Evolutionary conservation across 116 monocot species (phyloP), one percentile per base, ranked within the genome.

Genomic region (Cymodocea nodosa): DNA sequence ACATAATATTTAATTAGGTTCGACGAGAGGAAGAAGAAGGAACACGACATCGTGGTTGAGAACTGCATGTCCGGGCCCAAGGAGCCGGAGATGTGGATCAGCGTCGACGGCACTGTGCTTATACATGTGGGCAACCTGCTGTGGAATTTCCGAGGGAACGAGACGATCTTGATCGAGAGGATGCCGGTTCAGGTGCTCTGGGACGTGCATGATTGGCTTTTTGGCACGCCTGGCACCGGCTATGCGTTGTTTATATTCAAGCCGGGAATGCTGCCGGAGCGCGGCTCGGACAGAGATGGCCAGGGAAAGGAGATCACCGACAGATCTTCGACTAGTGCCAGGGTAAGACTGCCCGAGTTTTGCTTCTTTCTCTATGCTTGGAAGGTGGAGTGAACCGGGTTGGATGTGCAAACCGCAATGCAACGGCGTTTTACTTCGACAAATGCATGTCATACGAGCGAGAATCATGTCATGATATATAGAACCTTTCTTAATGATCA

Each of bases 121-220:
- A 50, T 97, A 7, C 87, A 80, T 52, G 85, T 97, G 16, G 73
- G 59, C 67, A 97, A 85, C 49, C 73, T 97, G 55, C 81, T 81
- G 36, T 97, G 97, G 91, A 97, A 97, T 65, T 97, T 97, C 40
- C 51, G 97, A 11, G 91, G 91, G 25, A 97, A 90, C 37, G 73
- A 88, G 66, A 88, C 81, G 59, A 82, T 88, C 74, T 1, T 78
- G 49, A 80, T 91, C 44, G 97, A 85, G 61, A 50, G 70, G 16
- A 54, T 60, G 50, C 85, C 88, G 36, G 85, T 97, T 48, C 85
- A 90, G 73, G 79, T 95, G 49, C 74, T 97, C 50, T 97, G 97
- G 97, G 97, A 97, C 49, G 97, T 88, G 50, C 88, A 97, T 22
- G 88, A 84, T 60, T 97, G 97, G 97, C 51, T 91, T 2, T 97